Conservation (phyloP, 73 alveolate genomes). For the Stentor coeruleus region DNA sequence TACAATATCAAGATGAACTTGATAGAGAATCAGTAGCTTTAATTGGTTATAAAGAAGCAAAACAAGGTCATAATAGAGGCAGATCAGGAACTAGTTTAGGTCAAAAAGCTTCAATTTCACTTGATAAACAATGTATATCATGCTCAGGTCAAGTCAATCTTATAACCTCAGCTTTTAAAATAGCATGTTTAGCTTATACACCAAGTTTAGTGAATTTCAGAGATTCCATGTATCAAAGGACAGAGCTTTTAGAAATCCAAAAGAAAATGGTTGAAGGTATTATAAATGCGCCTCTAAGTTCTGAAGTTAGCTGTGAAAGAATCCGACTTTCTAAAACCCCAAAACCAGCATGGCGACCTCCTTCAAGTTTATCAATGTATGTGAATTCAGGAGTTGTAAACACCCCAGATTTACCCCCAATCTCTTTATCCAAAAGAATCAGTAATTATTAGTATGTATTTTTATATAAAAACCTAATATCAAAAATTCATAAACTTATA, state of each 20-base stretch:
- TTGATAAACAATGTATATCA: conserved; percentile 58
- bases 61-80: too few species aligned
- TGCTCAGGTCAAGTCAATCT: conserved; percentile 46
- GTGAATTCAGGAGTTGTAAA: neutral
- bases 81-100: neutral
- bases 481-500: too few species aligned
- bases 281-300: neutral
- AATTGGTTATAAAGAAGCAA: neutral
- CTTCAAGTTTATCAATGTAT: neutral
- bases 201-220: conserved; percentile 44
- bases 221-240: conserved; percentile 14
- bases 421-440: conserved; percentile 7
- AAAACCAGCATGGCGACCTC: neutral
- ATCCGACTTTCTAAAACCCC: neutral
- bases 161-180: conserved; percentile 39
- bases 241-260: neutral
- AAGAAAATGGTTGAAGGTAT: conserved; percentile 21
- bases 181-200: conserved; percentile 63
- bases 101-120: conserved; percentile 2
- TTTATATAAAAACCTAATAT: neutral
- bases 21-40: conserved; percentile 15
- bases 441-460: neutral
- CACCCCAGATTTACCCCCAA: neutral
- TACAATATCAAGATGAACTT: conserved; percentile 21
- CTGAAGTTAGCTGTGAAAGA: neutral